Base-by-base conservation (phyloP, 1,139 yeast genomes). In the Debaryomyces coudertii region DNA sequence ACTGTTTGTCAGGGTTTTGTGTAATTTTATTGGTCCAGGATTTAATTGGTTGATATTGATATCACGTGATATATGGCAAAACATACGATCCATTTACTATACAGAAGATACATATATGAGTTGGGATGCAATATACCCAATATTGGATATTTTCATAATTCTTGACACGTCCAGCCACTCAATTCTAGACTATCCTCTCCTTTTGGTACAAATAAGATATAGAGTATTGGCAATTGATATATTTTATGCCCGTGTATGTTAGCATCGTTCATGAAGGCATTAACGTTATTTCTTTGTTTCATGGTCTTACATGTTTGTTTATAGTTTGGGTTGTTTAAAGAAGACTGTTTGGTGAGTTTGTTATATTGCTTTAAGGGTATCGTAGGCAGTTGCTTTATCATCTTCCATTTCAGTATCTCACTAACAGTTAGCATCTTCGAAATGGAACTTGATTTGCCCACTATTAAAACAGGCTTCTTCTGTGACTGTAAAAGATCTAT, bases 191-290 rank as follows among this genome's bases (percentile, higher is more conserved):
- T 31, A 24, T 30, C 12, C 5, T 28, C 36, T 7, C 20, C 38
- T 29, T 15, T 18, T 27, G 27, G 40, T 18, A 36, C 25, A 2
- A 42, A 30, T 6, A 36, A 20, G 18, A 36, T 22, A 30, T 42
- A 42, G 54, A 64, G 49, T 23, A 58, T 53, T 4, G 68, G 69
- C 15, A 62, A 45, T 15, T 45, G 48, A 43, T 49, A 63, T 20
- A 47, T 47, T 38, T 60, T 62, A 11, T 50, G 49, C 2, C 63
- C 64, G 15, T 50, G 43, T 30, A 56, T 42, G 12, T 38, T 33
- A 29, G 44, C 47, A 4, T 33, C 24, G 18, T 37, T 38, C 7
- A 24, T 39, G 5, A 23, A 24, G 8, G 35, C 36, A 6, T 40
- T 44, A 5, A 38, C 38, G 4, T 12, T 40, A 8, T 34, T 35